Evolutionary conservation across 208 protist species (phyloP), one percentile per base, ranked within the genome.

Genomic region (Leishmania tropica): DNA sequence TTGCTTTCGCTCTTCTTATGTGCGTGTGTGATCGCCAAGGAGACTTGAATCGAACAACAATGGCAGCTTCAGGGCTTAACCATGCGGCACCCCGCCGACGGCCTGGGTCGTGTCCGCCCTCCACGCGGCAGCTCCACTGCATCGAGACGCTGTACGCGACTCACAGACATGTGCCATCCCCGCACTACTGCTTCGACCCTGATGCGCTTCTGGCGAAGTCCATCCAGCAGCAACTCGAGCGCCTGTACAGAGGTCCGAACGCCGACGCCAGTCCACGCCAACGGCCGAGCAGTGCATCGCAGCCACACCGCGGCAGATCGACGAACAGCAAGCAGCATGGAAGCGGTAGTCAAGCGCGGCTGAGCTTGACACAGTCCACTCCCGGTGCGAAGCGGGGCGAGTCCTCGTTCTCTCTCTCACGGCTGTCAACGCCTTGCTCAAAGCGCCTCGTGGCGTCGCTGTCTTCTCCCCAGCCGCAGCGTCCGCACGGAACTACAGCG

Each of bases 151-250:
- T 53, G 42, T 58, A 58, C n/a, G 28, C 47, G 60, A 42, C 64
- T 28, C 65, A 76, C 24, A 40, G 64, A 6, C 40, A 13, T 51
- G 62, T 72, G 40, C 42, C 37, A 28, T n/a, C 76, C 0, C 51
- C 82, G 45, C 40, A 31, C 64, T 85, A 79, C 53, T 56, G 72
- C 72, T 81, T 79, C 37, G 77, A 79, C 51, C 77, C 82, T 5
- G 77, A 40, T 15, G 75, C 68, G 17, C 56, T 79, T 37, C 56
- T 85, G 60, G 45, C 53, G 10, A 37, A 81, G 51, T 83, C 79
- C 35, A 78, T 80, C 31, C 45, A 78, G 68, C 17, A 68, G 24
- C 71, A 85, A 60, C 64, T 84, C 35, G 54, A 83, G 7, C 67
- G 68, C 58, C 60, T 81, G 45, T 78, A 74, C 67, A 53, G 76